Evolutionary conservation across 2,329 filamentous ascomycete species (phyloP), one percentile per base, ranked within the genome.

Genomic region (Trichoderma atroviride): DNA sequence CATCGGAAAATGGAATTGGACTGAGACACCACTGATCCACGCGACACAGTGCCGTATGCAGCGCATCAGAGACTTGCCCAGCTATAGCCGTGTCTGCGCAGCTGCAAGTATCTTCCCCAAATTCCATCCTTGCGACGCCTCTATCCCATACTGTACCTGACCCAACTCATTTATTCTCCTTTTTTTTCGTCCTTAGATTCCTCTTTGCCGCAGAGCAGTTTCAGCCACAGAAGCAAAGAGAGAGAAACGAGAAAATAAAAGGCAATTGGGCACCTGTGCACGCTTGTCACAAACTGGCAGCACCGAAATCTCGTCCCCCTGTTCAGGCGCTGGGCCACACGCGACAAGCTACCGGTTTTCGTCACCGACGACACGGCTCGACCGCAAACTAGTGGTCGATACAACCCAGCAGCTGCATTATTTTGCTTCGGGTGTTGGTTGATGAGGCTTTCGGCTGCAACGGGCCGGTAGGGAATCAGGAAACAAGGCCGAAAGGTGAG

Each of bases 261-360:
- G 40, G 16, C 40, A 43, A 43, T 43, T n/a, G 16, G 37, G 40
- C 19, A 43, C 40, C 40, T 19, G 16, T 43, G 19, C 16, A 19
- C 40, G 16, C 19, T 43, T 19, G 16, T 7, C 40, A 43, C 19
- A 19, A 7, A 43, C 3, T 43, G 40, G 40, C n/a, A 64, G 35
- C 33, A 27, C 33, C 29, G 29, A 56, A 58, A 56, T 57, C 13
- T 40, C n/a, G 31, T 43, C 33, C 29, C 29, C 52, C n/a, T 24
- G 6, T 31, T 31, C 31, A 13, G 5, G 2, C 33, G 24, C 33
- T 57, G 33, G 52, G 33, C 16, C 24, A 63, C 66, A 69, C 59
- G 58, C 66, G 66, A 69, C 66, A 63, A 63, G 59, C 59, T 69
- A 63, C 66, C 59, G n/a, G 19, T 63, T 69, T 69, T 69, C 66